Base-by-base conservation (phyloP, 1,284 basidiomycete genomes). In the Anthracocystis panici-leucophaei region DNA sequence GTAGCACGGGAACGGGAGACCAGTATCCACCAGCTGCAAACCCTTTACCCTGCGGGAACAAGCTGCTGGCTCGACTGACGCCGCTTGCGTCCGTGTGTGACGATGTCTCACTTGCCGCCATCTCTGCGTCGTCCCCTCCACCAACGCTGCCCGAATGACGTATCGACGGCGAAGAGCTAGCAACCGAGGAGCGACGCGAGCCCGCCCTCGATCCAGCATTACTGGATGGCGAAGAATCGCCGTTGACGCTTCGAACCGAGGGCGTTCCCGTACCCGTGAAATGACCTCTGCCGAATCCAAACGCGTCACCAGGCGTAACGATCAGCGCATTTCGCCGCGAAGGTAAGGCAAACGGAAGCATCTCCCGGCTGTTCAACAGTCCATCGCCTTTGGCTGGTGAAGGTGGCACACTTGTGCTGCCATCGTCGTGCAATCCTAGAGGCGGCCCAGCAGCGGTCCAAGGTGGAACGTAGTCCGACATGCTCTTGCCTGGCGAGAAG, bases 331-430 rank as follows among this genome's bases (percentile, higher is more conserved):
- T 89, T 31, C 92, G 91, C 78, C 93, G 90, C 4, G 90, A 90
- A 4, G 95, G 95, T 50, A 97, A 89, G 18, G 91, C 88, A 54
- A 97, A 88, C 0, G 93, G 94, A 14, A 98, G 89, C 94, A 97
- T 97, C 84, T 93, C 90, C 65, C 94, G 89, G 23, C 92, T 93
- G 85, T 97, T 94, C 63, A 97, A 87, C 58, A 68, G 21, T 2
- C 66, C 62, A 33, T 66, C 65, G 2, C 33, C 56, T 52, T 72
- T 71, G 1, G 72, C 42, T 5, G 70, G 65, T 5, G 65, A 67
- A 5, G 72, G 63, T 7, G 69, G 71, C 5, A 46, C 71, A 7
- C 58, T 65, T 2, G 42, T 40, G 7, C 46, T 35, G 7, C 42
- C 56, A 20, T 70, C 77, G 14, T 75, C 73, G 42, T 65, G 65